A percentile compares a stretch with the other conserved stretches of the same genome.
Evolutionary conservation across 441 rosid species (phyloP).

Genomic region (Oxalis stricta): DNA sequence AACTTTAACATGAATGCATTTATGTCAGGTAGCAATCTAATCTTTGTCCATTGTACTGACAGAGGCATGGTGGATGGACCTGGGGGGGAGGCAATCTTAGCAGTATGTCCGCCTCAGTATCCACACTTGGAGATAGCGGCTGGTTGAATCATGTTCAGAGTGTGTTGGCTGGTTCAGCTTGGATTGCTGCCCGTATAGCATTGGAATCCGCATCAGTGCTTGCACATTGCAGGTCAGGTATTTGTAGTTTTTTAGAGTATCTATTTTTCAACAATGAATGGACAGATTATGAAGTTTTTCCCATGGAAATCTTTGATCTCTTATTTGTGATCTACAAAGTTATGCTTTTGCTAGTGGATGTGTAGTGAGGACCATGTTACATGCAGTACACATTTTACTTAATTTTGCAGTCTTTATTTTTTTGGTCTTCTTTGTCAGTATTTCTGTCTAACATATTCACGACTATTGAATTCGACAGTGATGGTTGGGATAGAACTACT

Average conservation of each 20-base stretch:
- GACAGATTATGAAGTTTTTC: too few relatives aligned
- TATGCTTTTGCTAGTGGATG: too few relatives aligned
- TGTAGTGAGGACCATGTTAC: neutral
- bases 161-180: conserved; percentile 95
- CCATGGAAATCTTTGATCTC: too few relatives aligned
- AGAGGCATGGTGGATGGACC: conserved; percentile 98
- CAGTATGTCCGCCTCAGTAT: conserved; percentile 99
- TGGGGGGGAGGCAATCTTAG: conserved; percentile 99
- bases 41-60: conserved; percentile 18
- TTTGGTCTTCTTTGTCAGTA: neutral
- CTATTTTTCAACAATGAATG: neutral
- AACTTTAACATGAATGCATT: neutral
- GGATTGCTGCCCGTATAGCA: conserved; percentile 95
- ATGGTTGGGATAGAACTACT: conserved; percentile 99
- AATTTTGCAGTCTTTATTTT: neutral
- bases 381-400: neutral
- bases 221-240: conserved; percentile 96
- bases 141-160: conserved; percentile 96
- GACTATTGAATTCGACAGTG: conserved; percentile 37
- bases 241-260: conserved; percentile 12
- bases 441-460: conserved; percentile 5
- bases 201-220: conserved; percentile 94
- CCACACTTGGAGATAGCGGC: conserved; percentile 95
- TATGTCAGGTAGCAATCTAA: conserved; percentile 2
- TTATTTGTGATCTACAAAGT: too few relatives aligned